Base-by-base conservation (phyloP, 768 basidiomycete genomes). In the button mushroom (Agaricus bisporus) region DNA sequence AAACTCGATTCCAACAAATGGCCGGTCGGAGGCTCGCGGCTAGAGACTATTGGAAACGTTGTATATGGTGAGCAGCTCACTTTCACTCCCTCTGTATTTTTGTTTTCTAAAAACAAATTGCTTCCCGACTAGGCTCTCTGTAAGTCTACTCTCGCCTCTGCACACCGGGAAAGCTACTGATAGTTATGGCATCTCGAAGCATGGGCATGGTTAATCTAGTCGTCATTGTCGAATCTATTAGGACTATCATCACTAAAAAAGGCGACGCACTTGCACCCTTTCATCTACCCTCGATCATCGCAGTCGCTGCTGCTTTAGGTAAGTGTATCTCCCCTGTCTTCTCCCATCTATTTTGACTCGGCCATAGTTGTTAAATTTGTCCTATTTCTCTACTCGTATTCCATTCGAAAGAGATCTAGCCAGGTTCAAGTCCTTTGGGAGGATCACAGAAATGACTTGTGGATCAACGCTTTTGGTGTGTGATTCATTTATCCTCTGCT, bases 361-460 rank as follows among this genome's bases (percentile, higher is more conserved):
- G 18, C 22, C 41, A 11, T 56, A 93, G 91, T 78, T 47, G 83
- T 90, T 58, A 99, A 99, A 69, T 76, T 92, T 43, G 41, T 85
- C 0, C 79, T 99, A 41, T 98, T 98, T 71, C 36, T 93, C 4
- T 97, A 93, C 69, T 94, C 94, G 67, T 81, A 73, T 61, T 77
- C 89, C 3, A 76, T 95, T 42, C 83, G 91, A 26, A 78, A 77
- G 29, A 82, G 80, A 58, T 93, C 89, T 5, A 94, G 90, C 61
- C 97, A 99, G 69, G 95, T 99, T 2, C 81, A 82, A 43, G 82
- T 97, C n/a, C 78, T 97, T 26, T 98, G 92, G 93, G 91, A 97
- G 67, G 95, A 98, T 64, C 95, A 98, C 59, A 77, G 95, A 59
- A 98, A 94, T 62, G 95, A 95, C 62, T 65, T 93, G n/a, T 89